A percentile compares a stretch with the other conserved stretches of the same genome.
phyloP scores from a whole-genome alignment of 352 stramenopile genomes.

The Saprolegnia diclina region DNA sequence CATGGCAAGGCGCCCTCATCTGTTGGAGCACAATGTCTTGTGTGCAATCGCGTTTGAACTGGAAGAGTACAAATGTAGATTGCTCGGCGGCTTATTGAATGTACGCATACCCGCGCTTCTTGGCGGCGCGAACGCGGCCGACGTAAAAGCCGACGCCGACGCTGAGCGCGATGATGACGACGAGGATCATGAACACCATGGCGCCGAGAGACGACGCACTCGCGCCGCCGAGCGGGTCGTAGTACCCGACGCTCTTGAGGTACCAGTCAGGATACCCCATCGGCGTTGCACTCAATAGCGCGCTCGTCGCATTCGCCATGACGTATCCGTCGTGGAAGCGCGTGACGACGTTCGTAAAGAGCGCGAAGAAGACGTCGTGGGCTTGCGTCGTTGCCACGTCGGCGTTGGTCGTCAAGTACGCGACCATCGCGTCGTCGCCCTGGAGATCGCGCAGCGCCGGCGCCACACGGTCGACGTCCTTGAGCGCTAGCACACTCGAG shows the following conservation, averaged over 20 bases:
- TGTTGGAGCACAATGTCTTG: too few relatives aligned
- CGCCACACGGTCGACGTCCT: background rate
- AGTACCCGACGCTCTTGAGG: slow-evolving; percentile 71
- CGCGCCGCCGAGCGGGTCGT: slow-evolving; percentile 28
- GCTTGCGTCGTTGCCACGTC: slow-evolving; percentile 44
- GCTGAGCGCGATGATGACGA: background rate
- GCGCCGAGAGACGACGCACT: background rate
- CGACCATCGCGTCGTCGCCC: slow-evolving; percentile 41
- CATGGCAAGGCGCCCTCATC: too few relatives aligned
- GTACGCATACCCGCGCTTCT: slow-evolving; percentile 11
- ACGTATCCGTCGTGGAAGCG: slow-evolving; percentile 78
- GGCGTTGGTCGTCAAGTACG: slow-evolving; percentile 52
- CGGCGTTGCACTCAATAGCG: slow-evolving; percentile 41
- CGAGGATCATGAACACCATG: background rate
- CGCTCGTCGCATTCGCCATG: slow-evolving; percentile 46
- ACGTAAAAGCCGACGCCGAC: slow-evolving; percentile 7
- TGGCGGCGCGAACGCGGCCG: background rate
- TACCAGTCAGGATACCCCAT: slow-evolving; percentile 83
- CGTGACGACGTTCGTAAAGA: slow-evolving; percentile 65
- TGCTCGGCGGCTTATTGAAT: slow-evolving; percentile 6
- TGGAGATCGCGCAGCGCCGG: slow-evolving; percentile 35
- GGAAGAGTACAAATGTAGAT: too few relatives aligned
- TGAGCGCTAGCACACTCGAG: slow-evolving; percentile 29
- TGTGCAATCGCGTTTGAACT: too few relatives aligned
- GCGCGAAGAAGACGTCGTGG: slow-evolving; percentile 47